These are phyloP conservation scores for Hypholoma sublateritium DNA, from an alignment of 768 basidiomycete genomes.

Conservation along the genomic window DNA sequence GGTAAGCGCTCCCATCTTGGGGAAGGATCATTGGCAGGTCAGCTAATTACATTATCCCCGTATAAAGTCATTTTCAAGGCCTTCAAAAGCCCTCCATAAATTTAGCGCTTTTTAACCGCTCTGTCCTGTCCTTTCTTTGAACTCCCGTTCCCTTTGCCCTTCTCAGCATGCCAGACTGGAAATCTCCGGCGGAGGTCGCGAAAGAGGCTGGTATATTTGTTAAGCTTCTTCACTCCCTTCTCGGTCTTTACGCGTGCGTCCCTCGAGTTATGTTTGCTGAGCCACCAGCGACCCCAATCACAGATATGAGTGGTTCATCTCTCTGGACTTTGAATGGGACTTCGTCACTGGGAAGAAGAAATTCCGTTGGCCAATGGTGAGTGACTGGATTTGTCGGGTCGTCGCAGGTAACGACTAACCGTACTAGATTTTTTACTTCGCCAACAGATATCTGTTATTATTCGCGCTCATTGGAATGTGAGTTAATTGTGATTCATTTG, in stretches of 20 bases:
- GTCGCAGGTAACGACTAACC: background rate
- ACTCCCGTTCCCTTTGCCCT: background rate
- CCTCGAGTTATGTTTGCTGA: background rate
- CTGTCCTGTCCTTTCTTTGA: background rate
- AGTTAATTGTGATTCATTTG: conserved; percentile 24
- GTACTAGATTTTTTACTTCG: conserved; percentile 62
- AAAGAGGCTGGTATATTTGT: conserved; percentile 44
- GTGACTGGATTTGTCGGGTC: conserved; percentile 7
- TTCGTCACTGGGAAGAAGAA: conserved; percentile 52
- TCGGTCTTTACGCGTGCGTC: conserved; percentile 56
- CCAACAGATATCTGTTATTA: conserved; percentile 64
- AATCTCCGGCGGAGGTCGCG: conserved; percentile 43
- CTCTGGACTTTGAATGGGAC: conserved; percentile 64
- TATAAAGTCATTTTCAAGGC: background rate
- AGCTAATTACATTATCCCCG: conserved; percentile 3
- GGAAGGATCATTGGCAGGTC: conserved; percentile 5
- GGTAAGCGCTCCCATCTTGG: background rate
- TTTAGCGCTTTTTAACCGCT: background rate
- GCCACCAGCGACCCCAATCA: background rate
- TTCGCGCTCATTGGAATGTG: conserved; percentile 70
- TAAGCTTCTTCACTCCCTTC: conserved; percentile 56
- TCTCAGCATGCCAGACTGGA: conserved; percentile 53
- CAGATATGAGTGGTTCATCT: conserved; percentile 66
- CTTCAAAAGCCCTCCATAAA: conserved; percentile 1
- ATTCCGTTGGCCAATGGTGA: conserved; percentile 71